A percentile compares a stretch with the other conserved stretches of the same genome.
These are phyloP conservation scores for Omphalotus guepiniiformis DNA, from an alignment of 768 basidiomycete species.

Conservation along the genomic window DNA sequence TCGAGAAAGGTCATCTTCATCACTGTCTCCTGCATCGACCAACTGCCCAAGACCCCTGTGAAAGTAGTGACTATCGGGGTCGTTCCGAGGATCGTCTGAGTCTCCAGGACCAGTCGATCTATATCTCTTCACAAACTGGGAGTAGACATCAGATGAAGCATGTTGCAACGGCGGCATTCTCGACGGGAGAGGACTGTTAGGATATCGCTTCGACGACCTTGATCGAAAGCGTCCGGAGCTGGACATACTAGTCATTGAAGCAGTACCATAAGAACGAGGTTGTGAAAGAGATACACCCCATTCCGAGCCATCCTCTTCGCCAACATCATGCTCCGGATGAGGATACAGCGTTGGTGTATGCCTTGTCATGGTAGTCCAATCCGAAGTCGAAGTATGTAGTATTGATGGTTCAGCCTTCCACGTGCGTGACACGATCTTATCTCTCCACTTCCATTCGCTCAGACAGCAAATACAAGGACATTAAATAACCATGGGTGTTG, in stretches of 20 bases:
- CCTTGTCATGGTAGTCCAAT: conserved; percentile 35
- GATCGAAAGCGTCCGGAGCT: conserved; percentile 2
- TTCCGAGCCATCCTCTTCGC: conserved; percentile 44
- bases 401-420: too few species aligned
- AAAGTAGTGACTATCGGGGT: conserved; percentile 82
- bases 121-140: conserved; percentile 76
- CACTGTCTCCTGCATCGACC: conserved; percentile 64
- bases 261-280: conserved; percentile 25
- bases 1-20: conserved; percentile 63
- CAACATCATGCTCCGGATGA: conserved; percentile 55
- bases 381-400: neutral
- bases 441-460: too few species aligned
- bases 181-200: conserved; percentile 1
- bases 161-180: conserved; percentile 16
- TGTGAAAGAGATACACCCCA: conserved; percentile 34
- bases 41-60: conserved; percentile 67
- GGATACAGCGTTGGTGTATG: conserved; percentile 70
- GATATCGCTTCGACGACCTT: neutral
- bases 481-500: conserved; percentile 76
- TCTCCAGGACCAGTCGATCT: conserved; percentile 55
- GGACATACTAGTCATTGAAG: conserved; percentile 22
- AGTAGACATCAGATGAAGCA: conserved; percentile 61
- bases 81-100: conserved; percentile 67
- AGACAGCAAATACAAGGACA: too few species aligned
- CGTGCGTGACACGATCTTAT: too few species aligned